These are phyloP conservation scores for Tolypocladium guangdongense DNA, from an alignment of 2,329 filamentous ascomycete species.

Conservation along the genomic window DNA sequence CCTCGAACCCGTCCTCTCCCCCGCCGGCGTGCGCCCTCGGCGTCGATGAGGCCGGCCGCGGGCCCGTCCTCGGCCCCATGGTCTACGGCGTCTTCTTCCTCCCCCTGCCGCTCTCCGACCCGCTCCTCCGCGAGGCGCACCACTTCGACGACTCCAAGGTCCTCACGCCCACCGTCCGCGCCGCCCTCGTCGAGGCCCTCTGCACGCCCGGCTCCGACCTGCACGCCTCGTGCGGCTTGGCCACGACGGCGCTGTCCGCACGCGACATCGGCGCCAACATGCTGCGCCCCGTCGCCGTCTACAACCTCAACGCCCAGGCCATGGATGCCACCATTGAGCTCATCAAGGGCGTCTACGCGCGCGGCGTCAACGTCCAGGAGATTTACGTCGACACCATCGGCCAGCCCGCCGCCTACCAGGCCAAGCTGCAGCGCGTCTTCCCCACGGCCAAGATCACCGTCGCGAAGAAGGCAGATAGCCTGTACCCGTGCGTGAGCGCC, in stretches of 20 bases:
- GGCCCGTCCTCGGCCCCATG: conserved; percentile 81
- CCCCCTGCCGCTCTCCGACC: conserved; percentile 58
- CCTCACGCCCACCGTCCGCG: conserved; percentile 69
- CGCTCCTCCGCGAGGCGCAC: conserved; percentile 66
- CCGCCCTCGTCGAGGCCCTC: conserved; percentile 55
- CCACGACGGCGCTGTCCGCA: conserved; percentile 69
- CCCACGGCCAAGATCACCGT: conserved; percentile 66
- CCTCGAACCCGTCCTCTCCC: conserved; percentile 20
- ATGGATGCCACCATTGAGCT: conserved; percentile 83
- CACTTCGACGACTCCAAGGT: conserved; percentile 95
- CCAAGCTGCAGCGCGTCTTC: conserved; percentile 72
- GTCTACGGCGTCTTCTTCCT: conserved; percentile 65
- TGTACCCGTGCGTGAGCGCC: conserved; percentile 88
- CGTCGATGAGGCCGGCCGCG: conserved; percentile 87
- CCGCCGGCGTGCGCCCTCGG: conserved; percentile 58
- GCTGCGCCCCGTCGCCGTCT: conserved; percentile 52
- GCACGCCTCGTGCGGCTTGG: conserved; percentile 62
- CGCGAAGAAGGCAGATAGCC: conserved; percentile 81
- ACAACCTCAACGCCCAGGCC: conserved; percentile 94
- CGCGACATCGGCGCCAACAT: conserved; percentile 72
- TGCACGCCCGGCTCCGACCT: conserved; percentile 51
- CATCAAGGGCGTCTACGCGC: conserved; percentile 64
- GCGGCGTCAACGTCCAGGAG: conserved; percentile 72
- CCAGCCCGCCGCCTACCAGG: conserved; percentile 71
- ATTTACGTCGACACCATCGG: conserved; percentile 96